Evolutionary conservation across 192 early-diverging fungal species (phyloP).

Genomic region (Coemansia sp.): DNA sequence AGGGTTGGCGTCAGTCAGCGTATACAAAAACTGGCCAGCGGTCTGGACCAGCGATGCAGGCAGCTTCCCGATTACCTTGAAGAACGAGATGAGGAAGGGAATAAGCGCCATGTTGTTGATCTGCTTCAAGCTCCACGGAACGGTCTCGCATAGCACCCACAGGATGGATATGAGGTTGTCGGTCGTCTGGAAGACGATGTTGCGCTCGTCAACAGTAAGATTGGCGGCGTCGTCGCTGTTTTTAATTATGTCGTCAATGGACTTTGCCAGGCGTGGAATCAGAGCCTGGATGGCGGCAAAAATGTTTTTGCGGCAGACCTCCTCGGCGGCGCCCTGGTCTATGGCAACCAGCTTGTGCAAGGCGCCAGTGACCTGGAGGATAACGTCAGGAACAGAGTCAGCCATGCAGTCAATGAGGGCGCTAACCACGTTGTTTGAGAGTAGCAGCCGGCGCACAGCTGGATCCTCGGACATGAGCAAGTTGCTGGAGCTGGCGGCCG

Average conservation of each 20-base stretch:
- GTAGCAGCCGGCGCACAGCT: slow-evolving; percentile 60
- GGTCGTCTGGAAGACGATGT: slow-evolving; percentile 49
- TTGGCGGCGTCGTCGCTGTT: slow-evolving; percentile 27
- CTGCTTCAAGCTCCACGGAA: slow-evolving; percentile 62
- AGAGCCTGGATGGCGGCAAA: slow-evolving; percentile 31
- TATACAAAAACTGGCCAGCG: slow-evolving; percentile 75
- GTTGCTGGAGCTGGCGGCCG: slow-evolving; percentile 82
- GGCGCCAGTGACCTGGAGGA: slow-evolving; percentile 72
- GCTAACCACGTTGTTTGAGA: slow-evolving; percentile 67
- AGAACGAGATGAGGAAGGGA: slow-evolving; percentile 69
- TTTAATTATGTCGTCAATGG: slow-evolving; percentile 47
- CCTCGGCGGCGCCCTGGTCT: slow-evolving; percentile 47
- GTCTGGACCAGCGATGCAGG: slow-evolving; percentile 42
- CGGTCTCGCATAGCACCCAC: slow-evolving; percentile 63
- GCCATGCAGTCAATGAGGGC: slow-evolving; percentile 70
- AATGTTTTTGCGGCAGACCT: slow-evolving; percentile 46
- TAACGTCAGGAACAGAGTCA: slow-evolving; percentile 68
- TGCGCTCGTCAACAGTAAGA: slow-evolving; percentile 41
- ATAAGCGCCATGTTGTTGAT: slow-evolving; percentile 66
- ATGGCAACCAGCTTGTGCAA: slow-evolving; percentile 53
- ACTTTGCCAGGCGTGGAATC: slow-evolving; percentile 42
- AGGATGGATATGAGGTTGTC: slow-evolving; percentile 49
- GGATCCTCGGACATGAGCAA: slow-evolving; percentile 54
- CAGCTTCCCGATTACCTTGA: slow-evolving; percentile 49
- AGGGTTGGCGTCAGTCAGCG: slow-evolving; percentile 76